Conservation (phyloP, 441 rosid genomes). For the Pelargonium cotyledonis region DNA sequence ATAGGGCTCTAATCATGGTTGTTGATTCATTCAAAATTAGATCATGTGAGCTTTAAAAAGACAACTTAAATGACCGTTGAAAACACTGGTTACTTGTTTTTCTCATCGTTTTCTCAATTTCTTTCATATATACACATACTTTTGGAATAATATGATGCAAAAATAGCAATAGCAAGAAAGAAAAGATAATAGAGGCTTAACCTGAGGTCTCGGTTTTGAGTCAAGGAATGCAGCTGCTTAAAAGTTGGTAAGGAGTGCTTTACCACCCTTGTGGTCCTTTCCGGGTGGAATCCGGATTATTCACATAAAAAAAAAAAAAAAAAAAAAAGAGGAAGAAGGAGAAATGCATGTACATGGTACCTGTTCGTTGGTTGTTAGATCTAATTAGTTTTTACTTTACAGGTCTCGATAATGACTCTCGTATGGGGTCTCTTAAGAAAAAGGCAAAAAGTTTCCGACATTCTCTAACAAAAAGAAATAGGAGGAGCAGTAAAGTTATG, state of each 20-base stretch:
- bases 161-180: background rate
- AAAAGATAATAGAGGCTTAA: too few relatives aligned
- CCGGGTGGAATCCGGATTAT: too few relatives aligned
- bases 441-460: slow-evolving; percentile 50
- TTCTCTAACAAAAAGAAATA: slow-evolving; percentile 51
- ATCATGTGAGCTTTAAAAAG: background rate
- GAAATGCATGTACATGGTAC: background rate
- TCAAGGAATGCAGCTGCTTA: too few relatives aligned
- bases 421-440: slow-evolving; percentile 58
- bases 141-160: background rate
- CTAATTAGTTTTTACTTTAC: slow-evolving; percentile 9
- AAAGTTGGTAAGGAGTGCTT: too few relatives aligned
- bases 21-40: background rate
- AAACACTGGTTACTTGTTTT: background rate
- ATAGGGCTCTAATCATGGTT: background rate
- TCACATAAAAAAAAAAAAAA: too few relatives aligned
- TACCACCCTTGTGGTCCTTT: too few relatives aligned
- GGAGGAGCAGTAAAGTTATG: slow-evolving; percentile 70
- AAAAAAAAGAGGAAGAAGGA: background rate
- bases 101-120: too few relatives aligned
- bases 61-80: background rate
- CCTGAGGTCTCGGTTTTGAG: too few relatives aligned
- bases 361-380: background rate
- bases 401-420: slow-evolving; percentile 33
- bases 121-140: background rate